Conservation (phyloP, 257 asterid genomes). For the Penstemon davidsonii region DNA sequence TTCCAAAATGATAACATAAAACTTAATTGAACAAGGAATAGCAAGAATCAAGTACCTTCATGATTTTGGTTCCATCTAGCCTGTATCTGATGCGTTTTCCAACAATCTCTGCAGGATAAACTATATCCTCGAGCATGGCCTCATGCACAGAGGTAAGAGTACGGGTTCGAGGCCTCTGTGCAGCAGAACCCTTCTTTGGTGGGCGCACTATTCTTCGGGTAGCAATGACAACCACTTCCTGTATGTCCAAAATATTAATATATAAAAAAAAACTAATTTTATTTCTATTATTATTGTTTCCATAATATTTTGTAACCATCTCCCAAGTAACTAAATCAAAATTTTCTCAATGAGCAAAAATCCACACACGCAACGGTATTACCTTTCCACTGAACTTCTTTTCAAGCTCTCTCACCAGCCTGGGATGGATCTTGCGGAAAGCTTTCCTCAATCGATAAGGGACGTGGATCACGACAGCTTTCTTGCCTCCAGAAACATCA, state of each 20-base stretch:
- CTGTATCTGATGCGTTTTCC: conserved; percentile 66
- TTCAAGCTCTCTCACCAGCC: conserved; percentile 92
- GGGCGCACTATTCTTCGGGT: conserved; percentile 81
- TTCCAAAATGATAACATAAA: neutral
- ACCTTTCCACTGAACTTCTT: conserved; percentile 99
- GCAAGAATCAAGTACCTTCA: conserved; percentile 46
- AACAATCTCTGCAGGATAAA: conserved; percentile 70
- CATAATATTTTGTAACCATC: neutral
- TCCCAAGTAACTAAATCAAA: neutral
- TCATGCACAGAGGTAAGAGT: conserved; percentile 79
- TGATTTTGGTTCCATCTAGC: conserved; percentile 70
- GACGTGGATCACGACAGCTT: conserved; percentile 88
- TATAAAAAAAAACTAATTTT: neutral
- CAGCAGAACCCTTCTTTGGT: conserved; percentile 80
- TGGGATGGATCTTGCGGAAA: conserved; percentile 84
- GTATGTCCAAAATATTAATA: neutral
- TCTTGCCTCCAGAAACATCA: conserved; percentile 75
- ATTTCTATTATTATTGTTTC: neutral
- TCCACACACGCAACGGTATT: neutral
- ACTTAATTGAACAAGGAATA: neutral
- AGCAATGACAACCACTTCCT: conserved; percentile 84
- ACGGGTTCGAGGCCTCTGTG: conserved; percentile 63
- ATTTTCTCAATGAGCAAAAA: neutral
- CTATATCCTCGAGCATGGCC: conserved; percentile 71
- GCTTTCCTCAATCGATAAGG: conserved; percentile 83